Evolutionary conservation across 2,329 filamentous ascomycete genomes (phyloP).

Genomic region (Aspergillus udagawae): DNA sequence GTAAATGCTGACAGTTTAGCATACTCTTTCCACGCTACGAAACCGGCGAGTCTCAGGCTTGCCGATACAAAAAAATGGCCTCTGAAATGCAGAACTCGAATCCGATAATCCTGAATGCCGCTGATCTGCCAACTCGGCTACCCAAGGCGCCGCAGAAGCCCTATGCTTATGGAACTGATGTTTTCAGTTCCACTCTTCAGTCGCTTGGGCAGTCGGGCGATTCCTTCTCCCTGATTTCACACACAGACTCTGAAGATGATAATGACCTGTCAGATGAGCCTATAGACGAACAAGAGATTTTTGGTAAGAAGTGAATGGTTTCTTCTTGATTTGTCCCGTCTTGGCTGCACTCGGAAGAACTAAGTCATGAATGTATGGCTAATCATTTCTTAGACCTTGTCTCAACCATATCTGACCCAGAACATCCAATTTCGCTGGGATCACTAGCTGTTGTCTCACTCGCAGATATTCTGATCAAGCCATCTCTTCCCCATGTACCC

Average conservation of each 20-base stretch:
- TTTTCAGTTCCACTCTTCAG: slow-evolving; percentile 53
- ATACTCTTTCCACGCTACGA: not conserved
- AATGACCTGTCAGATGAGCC: slow-evolving; percentile 67
- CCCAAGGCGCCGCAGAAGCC: slow-evolving; percentile 39
- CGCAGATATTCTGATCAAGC: slow-evolving; percentile 79
- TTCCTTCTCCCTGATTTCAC: slow-evolving; percentile 42
- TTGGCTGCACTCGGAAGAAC: not conserved
- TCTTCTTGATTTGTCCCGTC: not conserved
- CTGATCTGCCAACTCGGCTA: slow-evolving; percentile 80
- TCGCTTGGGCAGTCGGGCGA: slow-evolving; percentile 48
- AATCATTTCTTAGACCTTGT: slow-evolving; percentile 66
- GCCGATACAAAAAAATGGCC: slow-evolving; percentile 21
- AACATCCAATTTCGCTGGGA: slow-evolving; percentile 90
- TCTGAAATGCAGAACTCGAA: slow-evolving; percentile 58
- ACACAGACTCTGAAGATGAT: slow-evolving; percentile 39
- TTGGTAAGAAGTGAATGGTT: slow-evolving; percentile 53
- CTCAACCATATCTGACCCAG: slow-evolving; percentile 89
- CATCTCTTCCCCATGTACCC: slow-evolving; percentile 57
- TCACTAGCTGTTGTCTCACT: slow-evolving; percentile 93
- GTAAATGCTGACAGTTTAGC: not conserved
- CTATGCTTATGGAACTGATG: slow-evolving; percentile 30
- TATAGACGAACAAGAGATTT: slow-evolving; percentile 97
- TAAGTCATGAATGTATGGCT: slow-evolving; percentile 1
- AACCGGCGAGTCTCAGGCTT: not conserved
- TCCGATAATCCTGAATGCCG: slow-evolving; percentile 82